Evolutionary conservation across 2,329 filamentous ascomycete species (phyloP), one percentile per base, ranked within the genome.

Genomic region (Diaporthe batatas): DNA sequence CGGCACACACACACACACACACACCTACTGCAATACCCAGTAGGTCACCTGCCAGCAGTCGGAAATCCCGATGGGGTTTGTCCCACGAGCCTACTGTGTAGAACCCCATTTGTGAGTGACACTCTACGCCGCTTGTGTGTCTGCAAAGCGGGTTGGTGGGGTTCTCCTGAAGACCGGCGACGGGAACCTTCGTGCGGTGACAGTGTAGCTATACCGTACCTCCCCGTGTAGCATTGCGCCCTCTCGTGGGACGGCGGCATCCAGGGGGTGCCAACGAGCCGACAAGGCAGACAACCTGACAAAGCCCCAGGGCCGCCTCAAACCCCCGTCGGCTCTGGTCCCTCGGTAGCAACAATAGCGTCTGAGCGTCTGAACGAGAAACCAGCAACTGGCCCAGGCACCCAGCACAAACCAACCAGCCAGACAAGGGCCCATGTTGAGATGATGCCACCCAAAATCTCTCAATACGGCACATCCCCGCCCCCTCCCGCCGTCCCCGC

Each of bases 61-160:
- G 62, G 62, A 53, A 67, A 67, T 67, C 47, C 62, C 62, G 62
- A 67, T 39, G 62, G 47, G 12, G n/a, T 3, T 29, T 25, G 47
- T 44, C 47, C 21, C 47, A 67, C 62, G 62, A 53, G 36, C 10
- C 10, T n/a, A n/a, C n/a, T n/a, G n/a, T n/a, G n/a, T n/a, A 29
- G 34, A 51, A 8, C 1, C 62, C 62, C 51, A 29, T 53, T 23
- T 8, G 39, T 51, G 59, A 16, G 12, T 23, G 21, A 49, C 44
- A 65, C 62, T 44, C 29, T n/a, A 29, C 21, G 25, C 21, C 62
- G 21, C 59, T n/a, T 65, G 44, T 36, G 36, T 10, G 21, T 11
- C n/a, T 36, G 62, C 29, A 44, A 49, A 23, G 29, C 44, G 32
- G 29, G 29, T 5, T 29, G 29, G 29, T 25, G 32, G 32, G 12